These are phyloP conservation scores for Poa pratensis DNA, from an alignment of 176 grass and related monocot genomes.

Conservation along the genomic window DNA sequence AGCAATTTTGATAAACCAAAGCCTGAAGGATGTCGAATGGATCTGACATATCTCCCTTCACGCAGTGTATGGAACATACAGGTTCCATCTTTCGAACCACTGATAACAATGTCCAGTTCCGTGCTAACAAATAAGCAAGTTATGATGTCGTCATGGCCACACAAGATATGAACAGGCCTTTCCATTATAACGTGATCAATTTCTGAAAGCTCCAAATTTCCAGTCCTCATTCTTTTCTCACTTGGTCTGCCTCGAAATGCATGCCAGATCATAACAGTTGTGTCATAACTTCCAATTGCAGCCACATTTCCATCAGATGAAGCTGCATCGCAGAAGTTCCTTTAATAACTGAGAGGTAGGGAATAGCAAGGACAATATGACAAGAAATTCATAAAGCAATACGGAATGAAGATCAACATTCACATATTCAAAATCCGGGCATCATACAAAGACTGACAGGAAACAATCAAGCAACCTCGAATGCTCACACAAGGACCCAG, in stretches of 20 bases:
- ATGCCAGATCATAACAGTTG: slow-evolving; percentile 98
- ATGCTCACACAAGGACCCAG: background rate
- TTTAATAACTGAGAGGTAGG: background rate
- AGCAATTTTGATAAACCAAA: slow-evolving; percentile 76
- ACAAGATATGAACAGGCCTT: slow-evolving; percentile 92
- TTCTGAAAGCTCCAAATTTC: slow-evolving; percentile 58
- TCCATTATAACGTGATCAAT: slow-evolving; percentile 83
- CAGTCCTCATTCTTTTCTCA: slow-evolving; percentile 61
- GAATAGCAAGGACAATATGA: background rate
- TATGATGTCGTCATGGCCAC: slow-evolving; percentile 95
- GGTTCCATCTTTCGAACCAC: slow-evolving; percentile 97
- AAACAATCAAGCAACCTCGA: slow-evolving; percentile 4
- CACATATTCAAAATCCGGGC: slow-evolving; percentile 16
- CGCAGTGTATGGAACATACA: slow-evolving; percentile 95
- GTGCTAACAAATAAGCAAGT: slow-evolving; percentile 96
- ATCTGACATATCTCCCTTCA: slow-evolving; percentile 81
- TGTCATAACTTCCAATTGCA: slow-evolving; percentile 97
- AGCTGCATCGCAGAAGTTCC: slow-evolving; percentile 58
- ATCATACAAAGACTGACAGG: slow-evolving; percentile 18
- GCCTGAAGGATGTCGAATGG: slow-evolving; percentile 77
- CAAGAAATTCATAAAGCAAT: slow-evolving; percentile 14
- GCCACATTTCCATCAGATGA: slow-evolving; percentile 87
- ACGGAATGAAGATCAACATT: background rate
- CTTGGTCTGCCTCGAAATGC: slow-evolving; percentile 73
- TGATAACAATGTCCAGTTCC: slow-evolving; percentile 91